A percentile compares a stretch with the other conserved stretches of the same genome.
Conservation (phyloP, 495 filamentous ascomycete genomes). For the Daldinia bambusicola region DNA sequence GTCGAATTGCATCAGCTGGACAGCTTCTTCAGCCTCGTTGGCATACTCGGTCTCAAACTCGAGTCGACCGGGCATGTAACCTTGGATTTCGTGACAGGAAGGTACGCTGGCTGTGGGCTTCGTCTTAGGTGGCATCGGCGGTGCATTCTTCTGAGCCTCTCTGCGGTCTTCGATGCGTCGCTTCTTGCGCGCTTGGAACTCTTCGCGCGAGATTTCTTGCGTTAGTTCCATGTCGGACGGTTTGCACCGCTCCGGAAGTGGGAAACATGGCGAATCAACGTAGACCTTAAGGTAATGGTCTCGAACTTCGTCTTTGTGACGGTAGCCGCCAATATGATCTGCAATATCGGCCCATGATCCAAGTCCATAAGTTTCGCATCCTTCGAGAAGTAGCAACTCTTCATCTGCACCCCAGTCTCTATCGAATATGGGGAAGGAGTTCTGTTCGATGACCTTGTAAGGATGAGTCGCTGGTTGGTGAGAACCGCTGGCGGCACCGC, state of each 20-base stretch:
- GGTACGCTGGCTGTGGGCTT: conserved; percentile 95
- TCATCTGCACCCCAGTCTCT: conserved; percentile 98
- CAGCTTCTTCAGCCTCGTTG: conserved; percentile 97
- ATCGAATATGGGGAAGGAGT: conserved; percentile 95
- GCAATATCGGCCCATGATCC: conserved; percentile 98
- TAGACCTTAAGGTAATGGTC: conserved; percentile 93
- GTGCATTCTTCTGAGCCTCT: conserved; percentile 84
- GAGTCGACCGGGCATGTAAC: conserved; percentile 97
- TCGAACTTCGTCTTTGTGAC: conserved; percentile 92
- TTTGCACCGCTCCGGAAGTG: conserved; percentile 83
- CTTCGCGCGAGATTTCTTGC: conserved; percentile 83
- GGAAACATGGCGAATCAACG: conserved; percentile 82
- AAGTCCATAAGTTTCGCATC: conserved; percentile 95
- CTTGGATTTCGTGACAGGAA: conserved; percentile 95
- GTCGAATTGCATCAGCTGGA: conserved; percentile 98
- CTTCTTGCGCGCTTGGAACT: conserved; percentile 95
- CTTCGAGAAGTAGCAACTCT: conserved; percentile 90
- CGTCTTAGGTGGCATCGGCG: conserved; percentile 86
- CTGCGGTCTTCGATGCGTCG: conserved; percentile 91
- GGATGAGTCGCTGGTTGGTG: conserved; percentile 87
- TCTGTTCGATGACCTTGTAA: conserved; percentile 95
- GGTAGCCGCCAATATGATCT: conserved; percentile 95
- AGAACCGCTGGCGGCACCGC: conserved; percentile 76
- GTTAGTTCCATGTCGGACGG: conserved; percentile 81
- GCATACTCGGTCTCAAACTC: conserved; percentile 98